Percentiles rank a stretch among this genome's conserved stretches.
Evolutionary conservation across 2,329 filamentous ascomycete genomes (phyloP).

Genomic region (Microdochium nivale): DNA sequence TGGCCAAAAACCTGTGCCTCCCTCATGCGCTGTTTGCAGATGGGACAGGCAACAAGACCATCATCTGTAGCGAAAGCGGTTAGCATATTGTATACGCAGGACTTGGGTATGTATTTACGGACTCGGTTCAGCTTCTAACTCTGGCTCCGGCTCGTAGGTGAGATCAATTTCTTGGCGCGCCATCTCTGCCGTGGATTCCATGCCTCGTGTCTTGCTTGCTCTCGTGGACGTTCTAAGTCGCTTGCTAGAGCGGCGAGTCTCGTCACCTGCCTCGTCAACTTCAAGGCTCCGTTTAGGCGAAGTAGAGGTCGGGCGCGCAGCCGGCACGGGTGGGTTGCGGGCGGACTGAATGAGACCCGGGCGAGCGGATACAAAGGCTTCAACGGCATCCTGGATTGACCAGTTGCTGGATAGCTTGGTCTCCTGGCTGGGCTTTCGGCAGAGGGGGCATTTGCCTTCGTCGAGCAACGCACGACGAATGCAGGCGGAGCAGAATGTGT

Average conservation of each 20-base stretch:
- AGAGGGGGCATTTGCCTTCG: slow-evolving; percentile 83
- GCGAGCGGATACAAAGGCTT: slow-evolving; percentile 63
- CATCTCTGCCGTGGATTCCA: slow-evolving; percentile 26
- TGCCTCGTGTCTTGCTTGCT: slow-evolving; percentile 31
- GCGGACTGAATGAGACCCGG: slow-evolving; percentile 57
- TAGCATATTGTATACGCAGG: slow-evolving; percentile 13
- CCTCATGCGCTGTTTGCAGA: slow-evolving; percentile 75
- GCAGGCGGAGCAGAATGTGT: slow-evolving; percentile 95
- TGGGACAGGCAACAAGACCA: slow-evolving; percentile 74
- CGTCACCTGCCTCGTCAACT: slow-evolving; percentile 17
- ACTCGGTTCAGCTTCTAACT: slow-evolving; percentile 5
- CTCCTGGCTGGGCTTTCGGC: slow-evolving; percentile 71
- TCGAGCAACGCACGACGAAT: slow-evolving; percentile 77
- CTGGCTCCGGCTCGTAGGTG: slow-evolving; percentile 19
- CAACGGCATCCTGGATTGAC: slow-evolving; percentile 76
- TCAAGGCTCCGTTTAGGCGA: slow-evolving; percentile 45
- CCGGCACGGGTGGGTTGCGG: slow-evolving; percentile 26
- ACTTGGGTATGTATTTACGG: neutral
- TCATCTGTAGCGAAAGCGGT: slow-evolving; percentile 40
- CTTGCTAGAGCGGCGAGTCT: slow-evolving; percentile 29
- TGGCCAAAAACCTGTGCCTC: slow-evolving; percentile 69
- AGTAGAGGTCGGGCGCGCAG: slow-evolving; percentile 5
- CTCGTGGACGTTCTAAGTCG: slow-evolving; percentile 43
- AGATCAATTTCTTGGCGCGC: slow-evolving; percentile 13
- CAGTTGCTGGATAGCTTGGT: slow-evolving; percentile 78